Evolutionary conservation across 2,329 filamentous ascomycete genomes (phyloP).

Genomic region (Stenocarpella maydis): DNA sequence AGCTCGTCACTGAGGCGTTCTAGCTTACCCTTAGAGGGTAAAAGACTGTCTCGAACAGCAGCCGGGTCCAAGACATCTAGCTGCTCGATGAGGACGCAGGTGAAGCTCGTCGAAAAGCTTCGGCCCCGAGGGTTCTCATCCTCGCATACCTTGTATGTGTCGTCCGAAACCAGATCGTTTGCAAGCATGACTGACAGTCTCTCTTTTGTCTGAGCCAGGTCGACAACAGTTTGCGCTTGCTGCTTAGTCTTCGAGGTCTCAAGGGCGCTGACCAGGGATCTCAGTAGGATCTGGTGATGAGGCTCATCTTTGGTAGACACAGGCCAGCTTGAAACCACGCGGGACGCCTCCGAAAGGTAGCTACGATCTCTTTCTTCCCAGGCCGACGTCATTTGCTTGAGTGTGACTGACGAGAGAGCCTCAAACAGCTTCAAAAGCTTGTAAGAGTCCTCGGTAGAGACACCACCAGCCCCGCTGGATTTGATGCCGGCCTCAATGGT

Average conservation of each 20-base stretch:
- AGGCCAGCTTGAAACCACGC: slow-evolving; percentile 16
- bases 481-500: slow-evolving; percentile 25
- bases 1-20: slow-evolving; percentile 37
- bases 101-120: slow-evolving; percentile 27
- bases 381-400: slow-evolving; percentile 36
- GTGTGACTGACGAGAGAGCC: slow-evolving; percentile 25
- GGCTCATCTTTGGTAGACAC: not conserved
- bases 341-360: slow-evolving; percentile 33
- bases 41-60: slow-evolving; percentile 31
- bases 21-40: slow-evolving; percentile 29
- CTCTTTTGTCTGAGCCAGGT: not conserved
- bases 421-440: slow-evolving; percentile 29
- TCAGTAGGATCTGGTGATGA: slow-evolving; percentile 28
- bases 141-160: not conserved
- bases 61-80: slow-evolving; percentile 37
- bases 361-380: slow-evolving; percentile 36
- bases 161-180: not conserved
- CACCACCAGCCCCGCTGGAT: not conserved
- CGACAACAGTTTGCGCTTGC: slow-evolving; percentile 2
- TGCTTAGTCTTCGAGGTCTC: slow-evolving; percentile 20
- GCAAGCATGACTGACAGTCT: slow-evolving; percentile 8
- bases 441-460: slow-evolving; percentile 7
- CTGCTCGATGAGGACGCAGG: slow-evolving; percentile 26
- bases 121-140: not conserved
- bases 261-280: slow-evolving; percentile 18